These are phyloP conservation scores for Arthrobotrys megalospora DNA, from an alignment of 2,329 filamentous ascomycete genomes.

Conservation along the genomic window DNA sequence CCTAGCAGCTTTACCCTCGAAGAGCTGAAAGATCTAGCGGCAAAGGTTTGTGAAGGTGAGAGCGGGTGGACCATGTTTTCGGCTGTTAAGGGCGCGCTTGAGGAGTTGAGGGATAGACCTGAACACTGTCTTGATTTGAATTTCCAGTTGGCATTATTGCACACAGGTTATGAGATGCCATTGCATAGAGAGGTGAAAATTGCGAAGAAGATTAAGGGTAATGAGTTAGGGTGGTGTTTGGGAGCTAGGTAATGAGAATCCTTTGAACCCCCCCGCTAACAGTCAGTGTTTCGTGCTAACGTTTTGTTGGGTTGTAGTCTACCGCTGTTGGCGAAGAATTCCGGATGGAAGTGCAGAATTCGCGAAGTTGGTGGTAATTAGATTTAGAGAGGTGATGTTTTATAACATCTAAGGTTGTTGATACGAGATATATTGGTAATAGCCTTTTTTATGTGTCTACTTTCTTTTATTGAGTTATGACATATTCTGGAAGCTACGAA, in stretches of 20 bases:
- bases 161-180: constrained; percentile 98
- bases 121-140: constrained; percentile 96
- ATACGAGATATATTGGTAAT: constrained; percentile 20
- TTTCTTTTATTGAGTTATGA: constrained; percentile 50
- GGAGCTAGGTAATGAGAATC: constrained; percentile 82
- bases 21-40: constrained; percentile 88
- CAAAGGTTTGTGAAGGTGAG: constrained; percentile 80
- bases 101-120: constrained; percentile 84
- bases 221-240: constrained; percentile 97
- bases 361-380: constrained; percentile 76
- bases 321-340: constrained; percentile 81
- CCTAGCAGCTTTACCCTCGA: constrained; percentile 95
- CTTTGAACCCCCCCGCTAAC: background rate
- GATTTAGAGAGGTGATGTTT: constrained; percentile 8
- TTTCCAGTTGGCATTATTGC: constrained; percentile 93
- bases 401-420: constrained; percentile 23
- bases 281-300: constrained; percentile 6
- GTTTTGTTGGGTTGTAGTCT: constrained; percentile 74
- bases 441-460: constrained; percentile 46
- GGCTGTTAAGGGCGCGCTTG: constrained; percentile 81
- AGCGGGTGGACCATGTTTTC: constrained; percentile 84
- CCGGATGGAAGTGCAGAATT: constrained; percentile 91
- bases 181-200: constrained; percentile 96
- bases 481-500: constrained; percentile 6
- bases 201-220: constrained; percentile 98